Percentiles rank a stretch among this genome's conserved stretches.
Evolutionary conservation across 2,329 filamentous ascomycete genomes (phyloP).

Genomic region (Plectosphaerella sp.): DNA sequence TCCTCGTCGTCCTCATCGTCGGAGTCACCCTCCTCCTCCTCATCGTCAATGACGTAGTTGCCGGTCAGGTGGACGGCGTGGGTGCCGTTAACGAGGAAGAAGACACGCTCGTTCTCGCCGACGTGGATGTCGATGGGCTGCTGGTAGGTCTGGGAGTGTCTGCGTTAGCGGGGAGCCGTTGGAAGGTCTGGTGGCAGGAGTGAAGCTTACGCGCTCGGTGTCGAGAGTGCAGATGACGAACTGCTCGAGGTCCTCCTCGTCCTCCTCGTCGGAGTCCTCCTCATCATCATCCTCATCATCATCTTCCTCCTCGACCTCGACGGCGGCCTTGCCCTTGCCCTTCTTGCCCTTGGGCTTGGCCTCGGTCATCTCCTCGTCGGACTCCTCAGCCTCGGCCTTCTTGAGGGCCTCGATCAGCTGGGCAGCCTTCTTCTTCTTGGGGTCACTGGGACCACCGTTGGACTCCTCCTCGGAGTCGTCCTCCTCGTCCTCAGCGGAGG

Average conservation of each 20-base stretch:
- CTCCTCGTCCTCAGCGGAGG: slow-evolving; percentile 45
- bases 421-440: slow-evolving; percentile 60
- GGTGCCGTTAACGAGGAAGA: slow-evolving; percentile 86
- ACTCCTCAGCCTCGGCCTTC: slow-evolving; percentile 50
- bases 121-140: slow-evolving; percentile 93
- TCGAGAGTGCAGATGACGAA: slow-evolving; percentile 95
- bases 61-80: slow-evolving; percentile 91
- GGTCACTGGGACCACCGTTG: slow-evolving; percentile 90
- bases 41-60: slow-evolving; percentile 81
- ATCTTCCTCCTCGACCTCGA: slow-evolving; percentile 54
- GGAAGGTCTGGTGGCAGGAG: neutral
- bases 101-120: slow-evolving; percentile 81
- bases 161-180: slow-evolving; percentile 9
- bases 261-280: slow-evolving; percentile 57
- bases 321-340: slow-evolving; percentile 69
- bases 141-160: slow-evolving; percentile 71
- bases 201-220: slow-evolving; percentile 70
- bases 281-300: slow-evolving; percentile 47
- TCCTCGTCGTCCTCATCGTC: slow-evolving; percentile 62
- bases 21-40: slow-evolving; percentile 59
- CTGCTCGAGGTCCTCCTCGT: slow-evolving; percentile 72
- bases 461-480: slow-evolving; percentile 53
- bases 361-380: slow-evolving; percentile 70
- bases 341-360: slow-evolving; percentile 56
- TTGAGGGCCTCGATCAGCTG: slow-evolving; percentile 68